Conservation (phyloP, 257 asterid species). For the Haberlea rhodopensis region DNA sequence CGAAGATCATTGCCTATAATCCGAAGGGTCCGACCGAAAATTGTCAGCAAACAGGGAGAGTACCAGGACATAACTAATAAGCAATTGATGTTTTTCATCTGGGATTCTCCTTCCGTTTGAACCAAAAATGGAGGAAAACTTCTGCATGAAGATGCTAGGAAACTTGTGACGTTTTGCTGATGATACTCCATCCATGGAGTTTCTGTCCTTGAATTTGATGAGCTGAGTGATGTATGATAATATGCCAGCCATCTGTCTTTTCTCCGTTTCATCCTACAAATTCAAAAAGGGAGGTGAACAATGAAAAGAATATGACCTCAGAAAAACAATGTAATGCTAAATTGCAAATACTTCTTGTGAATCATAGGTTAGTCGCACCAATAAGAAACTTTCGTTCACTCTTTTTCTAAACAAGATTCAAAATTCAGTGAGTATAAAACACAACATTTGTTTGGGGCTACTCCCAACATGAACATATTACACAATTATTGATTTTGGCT, state of each 20-base stretch:
- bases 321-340: neutral
- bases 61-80: conserved; percentile 67
- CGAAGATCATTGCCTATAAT: conserved; percentile 80
- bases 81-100: conserved; percentile 50
- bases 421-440: too few species aligned
- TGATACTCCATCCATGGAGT: conserved; percentile 69
- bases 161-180: conserved; percentile 62
- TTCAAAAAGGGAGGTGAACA: conserved; percentile 2
- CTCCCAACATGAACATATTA: too few species aligned
- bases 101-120: conserved; percentile 43
- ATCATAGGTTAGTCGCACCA: too few species aligned
- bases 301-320: neutral
- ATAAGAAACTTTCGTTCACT: too few species aligned
- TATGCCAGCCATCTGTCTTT: conserved; percentile 55
- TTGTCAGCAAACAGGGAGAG: conserved; percentile 73
- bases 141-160: conserved; percentile 62
- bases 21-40: conserved; percentile 57
- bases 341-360: neutral
- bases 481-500: too few species aligned
- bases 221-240: conserved; percentile 79
- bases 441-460: too few species aligned
- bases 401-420: too few species aligned
- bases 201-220: conserved; percentile 70
- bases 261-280: conserved; percentile 53
- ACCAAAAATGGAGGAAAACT: conserved; percentile 61